Percentiles rank a stretch among this genome's conserved stretches.
phyloP scores from a whole-genome alignment of 2,329 filamentous ascomycete genomes.

The Aspergillus fischeri region DNA sequence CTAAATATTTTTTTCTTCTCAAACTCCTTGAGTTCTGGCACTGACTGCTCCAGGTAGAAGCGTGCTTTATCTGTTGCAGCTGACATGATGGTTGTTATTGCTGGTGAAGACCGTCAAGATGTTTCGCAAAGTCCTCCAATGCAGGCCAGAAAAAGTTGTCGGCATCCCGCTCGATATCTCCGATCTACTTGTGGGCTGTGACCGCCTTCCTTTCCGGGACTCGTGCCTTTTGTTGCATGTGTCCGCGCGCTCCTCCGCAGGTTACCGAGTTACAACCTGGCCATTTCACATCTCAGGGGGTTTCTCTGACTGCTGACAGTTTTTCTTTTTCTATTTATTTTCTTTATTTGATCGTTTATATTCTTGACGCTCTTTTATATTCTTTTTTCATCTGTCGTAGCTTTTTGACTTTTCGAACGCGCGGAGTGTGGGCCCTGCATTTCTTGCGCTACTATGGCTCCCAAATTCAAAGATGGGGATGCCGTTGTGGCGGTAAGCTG shows the following conservation, averaged over 20 bases:
- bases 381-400: slow-evolving; percentile 13
- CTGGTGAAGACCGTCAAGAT: not conserved
- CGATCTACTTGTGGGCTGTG: slow-evolving; percentile 12
- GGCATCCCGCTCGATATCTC: slow-evolving; percentile 27
- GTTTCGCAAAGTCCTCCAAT: not conserved
- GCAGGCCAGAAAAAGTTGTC: slow-evolving; percentile 27
- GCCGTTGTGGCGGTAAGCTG: slow-evolving; percentile 55
- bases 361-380: slow-evolving; percentile 18
- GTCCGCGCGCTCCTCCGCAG: slow-evolving; percentile 8
- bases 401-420: slow-evolving; percentile 9
- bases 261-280: slow-evolving; percentile 16
- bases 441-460: slow-evolving; percentile 49
- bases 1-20: slow-evolving; percentile 89
- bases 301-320: slow-evolving; percentile 12
- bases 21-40: slow-evolving; percentile 88
- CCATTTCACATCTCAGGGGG: slow-evolving; percentile 26
- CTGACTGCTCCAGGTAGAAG: slow-evolving; percentile 87
- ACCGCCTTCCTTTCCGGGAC: slow-evolving; percentile 14
- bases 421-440: slow-evolving; percentile 15
- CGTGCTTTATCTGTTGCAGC: slow-evolving; percentile 88
- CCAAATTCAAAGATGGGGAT: slow-evolving; percentile 60
- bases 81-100: slow-evolving; percentile 55
- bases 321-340: slow-evolving; percentile 14
- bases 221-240: slow-evolving; percentile 14
- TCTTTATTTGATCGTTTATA: slow-evolving; percentile 11